Evolutionary conservation across 352 stramenopile genomes (phyloP).

Genomic region (Phytopythium chamaehyphon): DNA sequence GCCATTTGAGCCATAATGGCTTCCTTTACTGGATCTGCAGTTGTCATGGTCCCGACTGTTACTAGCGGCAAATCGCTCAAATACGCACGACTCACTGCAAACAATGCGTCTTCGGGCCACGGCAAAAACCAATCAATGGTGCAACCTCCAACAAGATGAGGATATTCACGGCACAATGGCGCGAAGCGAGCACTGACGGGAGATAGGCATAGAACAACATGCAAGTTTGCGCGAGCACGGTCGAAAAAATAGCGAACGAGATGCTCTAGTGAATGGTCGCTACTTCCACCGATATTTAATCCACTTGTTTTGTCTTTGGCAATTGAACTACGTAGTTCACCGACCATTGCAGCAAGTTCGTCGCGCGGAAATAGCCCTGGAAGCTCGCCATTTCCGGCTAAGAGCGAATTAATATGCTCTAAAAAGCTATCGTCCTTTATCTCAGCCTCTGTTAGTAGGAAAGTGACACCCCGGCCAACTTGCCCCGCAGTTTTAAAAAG

Average conservation of each 20-base stretch:
- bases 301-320: constrained; percentile 48
- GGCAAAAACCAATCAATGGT: constrained; percentile 90
- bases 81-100: constrained; percentile 78
- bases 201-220: constrained; percentile 86
- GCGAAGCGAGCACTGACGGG: constrained; percentile 76
- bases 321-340: constrained; percentile 70
- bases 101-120: constrained; percentile 86
- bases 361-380: constrained; percentile 86
- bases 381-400: constrained; percentile 81
- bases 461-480: constrained; percentile 72
- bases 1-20: constrained; percentile 71
- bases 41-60: constrained; percentile 20
- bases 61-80: constrained; percentile 70
- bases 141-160: constrained; percentile 81
- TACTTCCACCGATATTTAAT: constrained; percentile 14
- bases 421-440: constrained; percentile 91
- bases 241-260: constrained; percentile 87
- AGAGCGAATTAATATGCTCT: constrained; percentile 85
- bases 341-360: constrained; percentile 82
- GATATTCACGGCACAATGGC: constrained; percentile 84
- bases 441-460: constrained; percentile 86
- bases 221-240: constrained; percentile 77
- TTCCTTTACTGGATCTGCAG: constrained; percentile 39
- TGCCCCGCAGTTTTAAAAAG: constrained; percentile 86
- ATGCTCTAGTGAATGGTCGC: constrained; percentile 73